Evolutionary conservation across 441 rosid genomes (phyloP).

Genomic region (Viola pubescens): DNA sequence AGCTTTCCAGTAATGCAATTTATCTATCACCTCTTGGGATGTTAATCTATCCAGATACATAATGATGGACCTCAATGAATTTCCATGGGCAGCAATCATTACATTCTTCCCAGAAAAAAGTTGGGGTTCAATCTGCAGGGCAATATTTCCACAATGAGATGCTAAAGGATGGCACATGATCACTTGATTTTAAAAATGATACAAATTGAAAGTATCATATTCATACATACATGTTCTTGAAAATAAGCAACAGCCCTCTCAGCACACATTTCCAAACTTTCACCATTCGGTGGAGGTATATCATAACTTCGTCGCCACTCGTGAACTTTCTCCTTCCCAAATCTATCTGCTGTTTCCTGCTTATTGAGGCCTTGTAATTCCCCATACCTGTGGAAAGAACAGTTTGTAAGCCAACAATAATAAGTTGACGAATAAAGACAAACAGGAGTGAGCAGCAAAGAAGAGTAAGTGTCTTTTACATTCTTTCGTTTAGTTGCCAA

Average conservation of each 20-base stretch:
- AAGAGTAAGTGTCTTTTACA: slow-evolving; percentile 33
- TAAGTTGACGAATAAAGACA: neutral
- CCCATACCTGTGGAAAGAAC: slow-evolving; percentile 58
- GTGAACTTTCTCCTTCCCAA: slow-evolving; percentile 81
- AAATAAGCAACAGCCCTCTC: slow-evolving; percentile 93
- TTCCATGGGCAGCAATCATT: slow-evolving; percentile 95
- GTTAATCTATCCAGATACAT: slow-evolving; percentile 96
- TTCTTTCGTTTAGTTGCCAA: slow-evolving; percentile 97
- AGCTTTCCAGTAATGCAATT: neutral
- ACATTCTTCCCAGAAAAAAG: slow-evolving; percentile 75
- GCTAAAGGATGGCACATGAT: slow-evolving; percentile 4
- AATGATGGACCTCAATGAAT: slow-evolving; percentile 86
- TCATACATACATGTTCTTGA: slow-evolving; percentile 49
- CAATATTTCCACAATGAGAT: slow-evolving; percentile 12
- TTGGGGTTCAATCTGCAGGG: slow-evolving; percentile 76
- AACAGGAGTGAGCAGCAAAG: slow-evolving; percentile 2
- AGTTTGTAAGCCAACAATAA: neutral
- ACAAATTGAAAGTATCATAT: slow-evolving; percentile 6
- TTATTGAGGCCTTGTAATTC: slow-evolving; percentile 92
- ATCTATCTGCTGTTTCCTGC: slow-evolving; percentile 87
- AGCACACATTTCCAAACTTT: slow-evolving; percentile 98
- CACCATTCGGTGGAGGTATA: slow-evolving; percentile 92
- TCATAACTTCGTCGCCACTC: slow-evolving; percentile 98
- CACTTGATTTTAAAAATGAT: slow-evolving; percentile 1
- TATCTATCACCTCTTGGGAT: slow-evolving; percentile 66